Conservation (phyloP, 2,329 filamentous ascomycete species). For the Scorias spongiosa region DNA sequence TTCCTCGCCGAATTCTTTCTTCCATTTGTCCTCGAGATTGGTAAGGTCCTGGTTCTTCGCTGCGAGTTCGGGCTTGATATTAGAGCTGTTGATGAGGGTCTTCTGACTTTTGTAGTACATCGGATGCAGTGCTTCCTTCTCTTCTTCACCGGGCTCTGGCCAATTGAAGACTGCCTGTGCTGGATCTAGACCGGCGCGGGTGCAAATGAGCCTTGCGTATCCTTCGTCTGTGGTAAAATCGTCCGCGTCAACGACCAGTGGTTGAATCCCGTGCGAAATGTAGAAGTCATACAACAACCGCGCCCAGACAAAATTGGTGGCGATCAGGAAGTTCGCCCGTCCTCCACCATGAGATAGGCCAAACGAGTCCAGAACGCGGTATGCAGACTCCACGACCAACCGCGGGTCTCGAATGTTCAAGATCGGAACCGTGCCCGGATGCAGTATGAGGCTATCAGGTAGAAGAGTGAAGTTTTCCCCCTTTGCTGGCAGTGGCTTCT, state of each 20-base stretch:
- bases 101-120: conserved; percentile 10
- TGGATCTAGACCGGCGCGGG: conserved; percentile 20
- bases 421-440: conserved; percentile 11
- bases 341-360: conserved; percentile 2
- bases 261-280: conserved; percentile 9
- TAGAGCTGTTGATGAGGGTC: conserved; percentile 19
- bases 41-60: conserved; percentile 19
- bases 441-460: conserved; percentile 22
- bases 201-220: conserved; percentile 17
- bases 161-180: conserved; percentile 19
- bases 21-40: conserved; percentile 22
- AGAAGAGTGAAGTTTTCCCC: conserved; percentile 14
- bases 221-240: conserved; percentile 22
- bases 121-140: conserved; percentile 5
- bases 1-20: conserved; percentile 12
- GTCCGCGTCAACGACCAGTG: conserved; percentile 24
- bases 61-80: conserved; percentile 20
- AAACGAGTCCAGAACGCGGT: conserved; percentile 10
- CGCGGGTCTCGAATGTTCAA: conserved; percentile 28
- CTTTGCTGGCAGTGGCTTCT: not conserved
- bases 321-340: conserved; percentile 6
- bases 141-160: conserved; percentile 9
- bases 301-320: conserved; percentile 19
- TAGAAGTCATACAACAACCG: conserved; percentile 24
- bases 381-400: conserved; percentile 24